Evolutionary conservation across 2,329 filamentous ascomycete species (phyloP), one percentile per base, ranked within the genome.

Genomic region (Clonostachys rhizophaga): DNA sequence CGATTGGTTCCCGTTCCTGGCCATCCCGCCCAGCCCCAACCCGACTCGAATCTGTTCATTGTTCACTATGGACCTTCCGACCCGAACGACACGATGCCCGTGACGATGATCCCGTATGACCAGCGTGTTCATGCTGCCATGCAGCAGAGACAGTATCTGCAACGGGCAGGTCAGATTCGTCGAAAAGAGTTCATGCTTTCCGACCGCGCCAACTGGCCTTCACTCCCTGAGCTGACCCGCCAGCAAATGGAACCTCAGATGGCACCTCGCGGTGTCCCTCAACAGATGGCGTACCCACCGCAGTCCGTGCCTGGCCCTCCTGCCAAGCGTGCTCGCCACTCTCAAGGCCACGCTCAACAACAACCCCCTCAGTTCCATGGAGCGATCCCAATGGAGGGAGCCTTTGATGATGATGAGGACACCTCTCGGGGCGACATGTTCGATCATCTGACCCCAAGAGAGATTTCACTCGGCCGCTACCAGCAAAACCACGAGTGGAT

Each of bases 401-500:
- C 71, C 1, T 77, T 90, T 45, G 91, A 96, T 46, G 91, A 96
- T 48, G 90, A 95, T 44, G 91, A 97, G 64, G 92, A 96, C 59
- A 87, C 87, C 4, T 87, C 86, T 7, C 78, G 88, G 17, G 91
- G 91, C 30, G 94, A 99, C 64, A 78, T 91, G 62, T 89, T 99
- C 58, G 94, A 99, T 61, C 82, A 90, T 52, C 74, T 96, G 52
- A 92, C 90, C 1, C 91, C 91, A 4, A 81, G 91, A 40, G 94
- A 99, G 53, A 87, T 99, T 51, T 95, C 91, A 56, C 75, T 89
- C 50, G 82, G 84, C 53, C 82, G 94, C 47, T 99, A 96, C 65
- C 86, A 86, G 62, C 91, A 96, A 61, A 95, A 99, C 58, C 92
- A 99, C 59, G 90, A 96, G 64, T 97, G 92, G 94, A 96, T 99